These are phyloP conservation scores for Aspergillus panamensis DNA, from an alignment of 495 filamentous ascomycete species.

Conservation along the genomic window DNA sequence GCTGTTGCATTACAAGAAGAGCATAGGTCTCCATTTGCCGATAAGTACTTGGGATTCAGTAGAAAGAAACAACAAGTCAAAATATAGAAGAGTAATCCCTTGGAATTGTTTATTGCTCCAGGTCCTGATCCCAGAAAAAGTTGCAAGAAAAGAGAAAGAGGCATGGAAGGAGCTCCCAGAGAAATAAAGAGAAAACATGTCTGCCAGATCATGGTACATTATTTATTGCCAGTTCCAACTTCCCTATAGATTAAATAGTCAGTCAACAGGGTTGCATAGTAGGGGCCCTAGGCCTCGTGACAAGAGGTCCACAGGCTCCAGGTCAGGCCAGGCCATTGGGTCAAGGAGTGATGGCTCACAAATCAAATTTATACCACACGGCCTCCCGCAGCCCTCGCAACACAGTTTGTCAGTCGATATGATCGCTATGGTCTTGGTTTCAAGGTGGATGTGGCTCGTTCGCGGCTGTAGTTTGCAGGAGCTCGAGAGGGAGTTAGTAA, in stretches of 20 bases:
- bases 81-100: constrained; percentile 42
- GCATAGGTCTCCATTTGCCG: constrained; percentile 33
- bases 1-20: constrained; percentile 31
- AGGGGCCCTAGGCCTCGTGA: background rate
- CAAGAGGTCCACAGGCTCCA: background rate
- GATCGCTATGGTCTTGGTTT: no score
- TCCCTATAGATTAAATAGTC: constrained; percentile 42
- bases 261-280: constrained; percentile 18
- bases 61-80: constrained; percentile 32
- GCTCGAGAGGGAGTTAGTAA: no score
- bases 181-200: constrained; percentile 1
- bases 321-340: background rate
- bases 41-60: constrained; percentile 25
- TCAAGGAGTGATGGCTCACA: constrained; percentile 43
- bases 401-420: background rate
- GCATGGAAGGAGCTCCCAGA: constrained; percentile 6
- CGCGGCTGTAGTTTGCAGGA: no score
- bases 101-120: constrained; percentile 45
- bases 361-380: constrained; percentile 50
- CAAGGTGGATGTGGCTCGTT: no score
- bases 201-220: constrained; percentile 17
- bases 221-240: constrained; percentile 73
- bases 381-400: background rate
- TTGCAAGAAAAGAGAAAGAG: constrained; percentile 7
- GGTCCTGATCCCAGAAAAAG: constrained; percentile 32